Conservation (phyloP, 2,329 filamentous ascomycete genomes). For the Sordariomycetes sp. region DNA sequence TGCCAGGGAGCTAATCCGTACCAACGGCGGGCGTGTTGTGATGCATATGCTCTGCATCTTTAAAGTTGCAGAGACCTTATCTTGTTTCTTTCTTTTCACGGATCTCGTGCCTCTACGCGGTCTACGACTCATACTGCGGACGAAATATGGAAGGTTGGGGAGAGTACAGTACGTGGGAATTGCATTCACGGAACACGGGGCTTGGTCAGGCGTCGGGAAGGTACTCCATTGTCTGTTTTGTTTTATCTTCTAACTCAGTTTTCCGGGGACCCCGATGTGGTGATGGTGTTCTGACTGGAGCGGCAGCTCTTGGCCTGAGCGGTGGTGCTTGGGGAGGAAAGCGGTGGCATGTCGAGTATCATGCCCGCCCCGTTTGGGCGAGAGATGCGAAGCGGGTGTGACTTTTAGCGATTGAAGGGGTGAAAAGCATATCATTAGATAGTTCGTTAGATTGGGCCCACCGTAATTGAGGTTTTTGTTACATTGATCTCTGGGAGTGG, state of each 20-base stretch:
- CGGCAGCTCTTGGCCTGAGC: not conserved
- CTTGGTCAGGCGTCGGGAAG: conserved; percentile 2
- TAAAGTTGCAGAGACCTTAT: not conserved
- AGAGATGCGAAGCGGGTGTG: not conserved
- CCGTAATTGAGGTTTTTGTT: not conserved
- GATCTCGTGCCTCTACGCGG: conserved; percentile 1
- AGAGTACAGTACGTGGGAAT: conserved; percentile 1
- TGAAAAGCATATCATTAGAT: not conserved
- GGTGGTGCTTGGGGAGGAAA: not conserved
- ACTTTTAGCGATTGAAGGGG: not conserved
- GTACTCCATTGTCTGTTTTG: not conserved
- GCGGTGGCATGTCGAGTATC: not conserved
- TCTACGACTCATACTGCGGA: conserved; percentile 3
- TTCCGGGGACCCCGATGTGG: not conserved
- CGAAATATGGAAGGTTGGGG: not conserved
- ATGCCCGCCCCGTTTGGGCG: not conserved
- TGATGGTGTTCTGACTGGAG: not conserved
- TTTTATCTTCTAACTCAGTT: not conserved
- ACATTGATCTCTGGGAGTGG: not conserved
- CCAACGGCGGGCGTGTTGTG: not conserved
- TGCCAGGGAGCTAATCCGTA: not conserved
- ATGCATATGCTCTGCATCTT: not conserved
- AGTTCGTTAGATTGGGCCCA: conserved; percentile 4
- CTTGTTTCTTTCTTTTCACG: conserved; percentile 1
- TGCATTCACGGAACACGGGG: conserved; percentile 3